These are phyloP conservation scores for Solanum infundibuliforme DNA, from an alignment of 257 asterid species.

Conservation along the genomic window DNA sequence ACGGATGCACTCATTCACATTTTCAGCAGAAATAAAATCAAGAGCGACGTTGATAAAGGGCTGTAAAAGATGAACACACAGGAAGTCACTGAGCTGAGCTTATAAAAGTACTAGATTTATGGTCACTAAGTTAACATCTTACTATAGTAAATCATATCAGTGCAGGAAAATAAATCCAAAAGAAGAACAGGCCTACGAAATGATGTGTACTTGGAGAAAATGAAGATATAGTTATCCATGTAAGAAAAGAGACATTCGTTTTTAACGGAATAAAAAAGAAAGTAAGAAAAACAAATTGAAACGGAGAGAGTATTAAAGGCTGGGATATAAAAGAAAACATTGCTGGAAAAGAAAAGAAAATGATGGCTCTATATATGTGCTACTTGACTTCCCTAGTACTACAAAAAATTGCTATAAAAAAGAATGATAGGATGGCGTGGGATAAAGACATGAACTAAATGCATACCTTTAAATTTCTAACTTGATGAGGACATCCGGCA, in stretches of 20 bases:
- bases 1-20: constrained; percentile 16
- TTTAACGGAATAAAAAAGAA: too few species aligned
- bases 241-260: not conserved
- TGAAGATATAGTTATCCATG: not conserved
- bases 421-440: not conserved
- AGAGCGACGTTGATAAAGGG: constrained; percentile 33
- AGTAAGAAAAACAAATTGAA: not conserved
- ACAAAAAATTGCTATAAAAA: not conserved
- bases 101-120: not conserved
- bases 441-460: not conserved
- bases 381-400: not conserved
- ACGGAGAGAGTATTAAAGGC: not conserved
- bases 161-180: too few species aligned
- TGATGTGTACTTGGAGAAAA: not conserved
- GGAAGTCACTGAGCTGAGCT: not conserved
- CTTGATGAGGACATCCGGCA: constrained; percentile 45
- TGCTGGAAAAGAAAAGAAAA: not conserved
- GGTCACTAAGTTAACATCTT: not conserved
- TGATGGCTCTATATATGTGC: not conserved
- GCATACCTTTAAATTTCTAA: constrained; percentile 32
- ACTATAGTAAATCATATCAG: not conserved
- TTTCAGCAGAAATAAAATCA: constrained; percentile 39
- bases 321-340: not conserved
- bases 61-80: constrained; percentile 2
- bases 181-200: not conserved